A percentile compares a stretch with the other conserved stretches of the same genome.
These are phyloP conservation scores for Melaleuca alternifolia DNA, from an alignment of 345 rosid species.

Conservation along the genomic window DNA sequence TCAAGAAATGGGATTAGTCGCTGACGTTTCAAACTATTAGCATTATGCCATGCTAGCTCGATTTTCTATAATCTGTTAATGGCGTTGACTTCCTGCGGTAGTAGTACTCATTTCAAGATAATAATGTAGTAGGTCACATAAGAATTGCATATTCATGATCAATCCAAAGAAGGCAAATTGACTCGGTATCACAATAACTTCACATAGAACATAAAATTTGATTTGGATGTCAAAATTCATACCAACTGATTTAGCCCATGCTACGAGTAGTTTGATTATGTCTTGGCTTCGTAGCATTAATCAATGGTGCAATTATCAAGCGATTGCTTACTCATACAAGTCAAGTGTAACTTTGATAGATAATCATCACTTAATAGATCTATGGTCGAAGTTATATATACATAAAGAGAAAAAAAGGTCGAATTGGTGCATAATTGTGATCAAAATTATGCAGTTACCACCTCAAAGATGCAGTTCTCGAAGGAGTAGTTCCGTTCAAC, in stretches of 20 bases:
- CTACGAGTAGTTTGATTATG: neutral
- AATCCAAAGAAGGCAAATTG: neutral
- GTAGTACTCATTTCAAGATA: neutral
- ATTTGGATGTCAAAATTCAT: neutral
- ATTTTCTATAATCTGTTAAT: neutral
- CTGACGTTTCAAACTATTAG: neutral
- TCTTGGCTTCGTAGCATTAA: neutral
- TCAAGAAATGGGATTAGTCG: neutral
- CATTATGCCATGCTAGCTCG: neutral
- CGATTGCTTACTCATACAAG: neutral
- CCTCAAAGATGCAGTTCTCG: slow-evolving; percentile 2
- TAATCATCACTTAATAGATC: neutral
- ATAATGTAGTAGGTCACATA: neutral
- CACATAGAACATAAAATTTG: neutral
- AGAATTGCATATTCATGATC: neutral
- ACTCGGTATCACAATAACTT: neutral
- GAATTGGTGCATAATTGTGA: too few species aligned
- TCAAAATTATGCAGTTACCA: neutral
- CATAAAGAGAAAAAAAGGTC: neutral
- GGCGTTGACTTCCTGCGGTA: neutral
- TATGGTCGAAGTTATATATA: neutral
- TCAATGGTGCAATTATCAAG: neutral
- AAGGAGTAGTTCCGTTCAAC: neutral
- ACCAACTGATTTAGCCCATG: neutral
- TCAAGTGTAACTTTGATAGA: neutral